These are phyloP conservation scores for Liquidambar formosana DNA, from an alignment of 164 flowering plant species.

Conservation along the genomic window DNA sequence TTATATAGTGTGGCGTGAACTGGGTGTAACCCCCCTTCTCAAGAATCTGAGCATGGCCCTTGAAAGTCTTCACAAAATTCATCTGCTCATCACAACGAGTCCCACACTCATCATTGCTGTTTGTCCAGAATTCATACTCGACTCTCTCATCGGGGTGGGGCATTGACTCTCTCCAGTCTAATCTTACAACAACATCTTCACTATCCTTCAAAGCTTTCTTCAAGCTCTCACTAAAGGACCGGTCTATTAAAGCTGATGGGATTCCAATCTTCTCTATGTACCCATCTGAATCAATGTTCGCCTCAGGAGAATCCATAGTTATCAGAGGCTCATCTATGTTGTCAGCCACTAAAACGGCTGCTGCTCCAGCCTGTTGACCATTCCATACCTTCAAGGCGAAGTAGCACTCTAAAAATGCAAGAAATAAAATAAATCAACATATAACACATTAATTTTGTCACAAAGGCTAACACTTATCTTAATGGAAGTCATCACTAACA, in stretches of 20 bases:
- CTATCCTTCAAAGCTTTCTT: constrained; percentile 53
- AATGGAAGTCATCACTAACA: neutral
- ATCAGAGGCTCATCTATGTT: constrained; percentile 71
- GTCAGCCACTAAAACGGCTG: constrained; percentile 91
- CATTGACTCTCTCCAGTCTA: constrained; percentile 89
- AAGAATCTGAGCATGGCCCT: constrained; percentile 88
- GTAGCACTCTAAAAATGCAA: constrained; percentile 58
- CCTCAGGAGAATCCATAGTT: constrained; percentile 94
- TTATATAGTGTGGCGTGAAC: constrained; percentile 91
- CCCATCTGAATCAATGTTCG: constrained; percentile 46
- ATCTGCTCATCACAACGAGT: constrained; percentile 76
- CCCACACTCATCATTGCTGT: constrained; percentile 95
- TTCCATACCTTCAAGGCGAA: constrained; percentile 91
- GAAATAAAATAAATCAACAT: constrained; percentile 1
- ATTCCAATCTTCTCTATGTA: constrained; percentile 68
- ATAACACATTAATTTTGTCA: neutral
- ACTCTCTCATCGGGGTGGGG: constrained; percentile 91
- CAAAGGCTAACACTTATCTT: neutral
- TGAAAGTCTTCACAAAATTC: constrained; percentile 71
- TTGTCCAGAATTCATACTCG: constrained; percentile 94
- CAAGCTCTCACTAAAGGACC: constrained; percentile 57
- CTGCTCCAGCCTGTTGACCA: constrained; percentile 88
- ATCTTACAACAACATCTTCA: constrained; percentile 50
- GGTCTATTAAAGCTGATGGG: constrained; percentile 77
- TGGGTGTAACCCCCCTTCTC: constrained; percentile 71